Base-by-base conservation (phyloP, 768 basidiomycete genomes). In the Galerina marginata region DNA sequence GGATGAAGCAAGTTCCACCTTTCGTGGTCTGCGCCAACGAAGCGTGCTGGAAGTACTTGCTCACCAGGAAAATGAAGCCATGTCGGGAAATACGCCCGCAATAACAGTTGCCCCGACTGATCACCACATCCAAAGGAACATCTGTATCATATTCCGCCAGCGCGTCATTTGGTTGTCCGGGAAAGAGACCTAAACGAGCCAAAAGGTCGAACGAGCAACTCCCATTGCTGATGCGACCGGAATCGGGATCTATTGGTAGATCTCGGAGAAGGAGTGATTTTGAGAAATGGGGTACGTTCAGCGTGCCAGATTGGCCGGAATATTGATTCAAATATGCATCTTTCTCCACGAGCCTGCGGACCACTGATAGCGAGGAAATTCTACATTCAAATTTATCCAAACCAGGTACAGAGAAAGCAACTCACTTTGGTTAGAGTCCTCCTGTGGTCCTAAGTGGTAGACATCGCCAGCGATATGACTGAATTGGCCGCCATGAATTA, bases 1-100 rank as follows among this genome's bases (percentile, higher is more conserved):
- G 37, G 9, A 51, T 47, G n/a, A 63, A 55, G 38, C 52, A 50
- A 14, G 37, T 50, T 20, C 53, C 54, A 0, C 52, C 52, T 37
- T 37, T 53, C 3, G 58, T 29, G 2, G 47, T 39, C 39, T 49
- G 53, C 14, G 57, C 44, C 11, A 59, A 25, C 3, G 62, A 54
- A 36, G 54, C 57, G 43, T 63, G 50, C 36, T 59, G 62, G 43
- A 63, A 49, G 33, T 59, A 51, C 40, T 50, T 46, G 54, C 61
- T 63, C 11, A 63, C 58, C 1, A 63, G 52, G 40, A 45, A 58
- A 16, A 63, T 50, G 45, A 63, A 37, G 1, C 61, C 61, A 20
- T 63, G 61, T 29, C 58, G 51, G 10, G 62, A 63, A 16, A 63
- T 63, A 29, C 62, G 62, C 9, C 62, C 62, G 47, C 62, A 63